phyloP scores from a whole-genome alignment of 305 asterid genomes.

The Coffea humblotiana region DNA sequence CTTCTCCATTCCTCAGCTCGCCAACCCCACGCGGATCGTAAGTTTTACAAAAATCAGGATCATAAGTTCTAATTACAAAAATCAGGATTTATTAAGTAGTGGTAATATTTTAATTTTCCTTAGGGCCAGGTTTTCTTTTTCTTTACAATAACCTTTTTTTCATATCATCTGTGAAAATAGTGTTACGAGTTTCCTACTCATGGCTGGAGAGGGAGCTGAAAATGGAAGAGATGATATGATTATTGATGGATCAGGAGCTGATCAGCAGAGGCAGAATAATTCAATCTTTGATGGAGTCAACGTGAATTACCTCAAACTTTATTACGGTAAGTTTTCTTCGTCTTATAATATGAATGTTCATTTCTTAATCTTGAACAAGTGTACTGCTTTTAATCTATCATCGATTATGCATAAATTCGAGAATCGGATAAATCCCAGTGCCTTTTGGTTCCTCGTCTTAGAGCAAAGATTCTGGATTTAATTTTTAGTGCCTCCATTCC shows the following conservation, averaged over 20 bases:
- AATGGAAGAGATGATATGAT: slow-evolving; percentile 57
- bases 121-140: background rate
- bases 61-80: too few species aligned
- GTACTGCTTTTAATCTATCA: background rate
- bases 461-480: background rate
- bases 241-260: slow-evolving; percentile 52
- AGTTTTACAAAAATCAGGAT: too few species aligned
- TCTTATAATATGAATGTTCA: background rate
- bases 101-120: background rate
- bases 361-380: background rate
- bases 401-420: too few species aligned
- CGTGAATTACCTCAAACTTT: slow-evolving; percentile 64
- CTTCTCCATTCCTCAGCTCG: background rate
- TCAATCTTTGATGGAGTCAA: slow-evolving; percentile 61
- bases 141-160: background rate
- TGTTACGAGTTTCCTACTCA: background rate
- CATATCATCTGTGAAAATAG: slow-evolving; percentile 2
- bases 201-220: slow-evolving; percentile 48
- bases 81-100: background rate
- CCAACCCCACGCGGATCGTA: background rate
- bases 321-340: slow-evolving; percentile 51
- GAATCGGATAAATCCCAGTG: background rate
- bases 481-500: background rate
- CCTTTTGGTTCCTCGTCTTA: background rate
- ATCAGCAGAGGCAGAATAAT: slow-evolving; percentile 23